Conservation (phyloP, 805 yeast species). For the Scheffersomyces ergatensis region DNA sequence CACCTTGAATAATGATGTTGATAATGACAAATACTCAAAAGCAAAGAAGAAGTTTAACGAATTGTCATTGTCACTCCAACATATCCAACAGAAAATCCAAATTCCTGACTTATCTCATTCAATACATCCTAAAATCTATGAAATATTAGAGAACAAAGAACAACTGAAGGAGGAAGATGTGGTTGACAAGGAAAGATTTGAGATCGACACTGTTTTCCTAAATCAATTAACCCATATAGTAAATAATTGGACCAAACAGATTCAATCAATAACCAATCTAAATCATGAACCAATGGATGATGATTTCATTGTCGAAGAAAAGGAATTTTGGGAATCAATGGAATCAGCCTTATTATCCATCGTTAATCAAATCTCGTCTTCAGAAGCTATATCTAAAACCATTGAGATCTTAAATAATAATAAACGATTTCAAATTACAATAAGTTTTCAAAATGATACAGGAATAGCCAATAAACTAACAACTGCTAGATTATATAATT, state of each 20-base stretch:
- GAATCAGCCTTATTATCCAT: constrained; percentile 58
- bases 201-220: constrained; percentile 53
- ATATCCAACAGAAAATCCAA: constrained; percentile 64
- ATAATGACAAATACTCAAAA: constrained; percentile 1
- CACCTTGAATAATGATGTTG: neutral
- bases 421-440: constrained; percentile 77
- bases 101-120: constrained; percentile 59
- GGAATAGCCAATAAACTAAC: constrained; percentile 57
- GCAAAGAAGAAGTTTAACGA: constrained; percentile 69
- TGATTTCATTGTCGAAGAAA: constrained; percentile 56
- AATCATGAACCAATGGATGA: constrained; percentile 56
- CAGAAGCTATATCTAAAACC: constrained; percentile 54
- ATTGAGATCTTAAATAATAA: constrained; percentile 62
- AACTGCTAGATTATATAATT: constrained; percentile 54
- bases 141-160: constrained; percentile 5
- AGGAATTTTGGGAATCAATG: constrained; percentile 74
- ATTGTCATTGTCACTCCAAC: constrained; percentile 61
- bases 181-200: constrained; percentile 25
- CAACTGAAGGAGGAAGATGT: constrained; percentile 22
- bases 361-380: constrained; percentile 50
- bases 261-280: constrained; percentile 54
- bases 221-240: constrained; percentile 70
- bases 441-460: constrained; percentile 69
- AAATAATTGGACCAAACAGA: constrained; percentile 69
- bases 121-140: constrained; percentile 48